These are phyloP conservation scores for Aquilaria agallochum DNA, from an alignment of 441 rosid species.

Conservation along the genomic window DNA sequence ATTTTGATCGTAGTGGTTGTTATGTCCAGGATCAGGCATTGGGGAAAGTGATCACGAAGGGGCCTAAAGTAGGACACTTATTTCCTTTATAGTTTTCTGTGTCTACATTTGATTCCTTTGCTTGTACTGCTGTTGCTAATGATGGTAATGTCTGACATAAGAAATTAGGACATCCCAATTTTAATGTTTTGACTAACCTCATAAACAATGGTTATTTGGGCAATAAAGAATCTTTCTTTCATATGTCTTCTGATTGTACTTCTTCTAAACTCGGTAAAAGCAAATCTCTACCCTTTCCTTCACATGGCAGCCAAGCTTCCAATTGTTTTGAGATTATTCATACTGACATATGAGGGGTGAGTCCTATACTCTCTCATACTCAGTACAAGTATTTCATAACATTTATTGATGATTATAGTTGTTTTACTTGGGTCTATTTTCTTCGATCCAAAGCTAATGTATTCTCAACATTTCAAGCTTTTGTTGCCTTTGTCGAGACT, in stretches of 20 bases:
- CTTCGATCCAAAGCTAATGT: too few species aligned
- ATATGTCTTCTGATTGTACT: neutral
- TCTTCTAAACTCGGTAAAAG: constrained; percentile 4
- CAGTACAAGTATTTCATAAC: too few species aligned
- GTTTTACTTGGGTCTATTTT: too few species aligned
- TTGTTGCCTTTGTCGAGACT: too few species aligned
- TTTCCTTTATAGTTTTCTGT: constrained; percentile 2
- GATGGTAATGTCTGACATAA: too few species aligned
- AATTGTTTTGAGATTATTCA: constrained; percentile 5
- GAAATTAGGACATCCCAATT: neutral
- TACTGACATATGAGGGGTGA: constrained; percentile 1
- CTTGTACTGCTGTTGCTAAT: neutral
- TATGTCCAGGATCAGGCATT: neutral
- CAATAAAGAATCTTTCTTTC: neutral
- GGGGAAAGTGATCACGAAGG: constrained; percentile 2
- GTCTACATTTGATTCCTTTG: neutral
- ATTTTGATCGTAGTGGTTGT: too few species aligned
- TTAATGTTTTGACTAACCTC: neutral
- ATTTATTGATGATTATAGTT: too few species aligned
- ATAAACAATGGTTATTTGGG: neutral
- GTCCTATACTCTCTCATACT: neutral
- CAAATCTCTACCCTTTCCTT: constrained; percentile 2
- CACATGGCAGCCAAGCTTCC: neutral
- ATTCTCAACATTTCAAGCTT: too few species aligned
- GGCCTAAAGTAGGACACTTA: constrained; percentile 2